Evolutionary conservation across 495 filamentous ascomycete genomes (phyloP).

Genomic region (Tuber umbilicatum): DNA sequence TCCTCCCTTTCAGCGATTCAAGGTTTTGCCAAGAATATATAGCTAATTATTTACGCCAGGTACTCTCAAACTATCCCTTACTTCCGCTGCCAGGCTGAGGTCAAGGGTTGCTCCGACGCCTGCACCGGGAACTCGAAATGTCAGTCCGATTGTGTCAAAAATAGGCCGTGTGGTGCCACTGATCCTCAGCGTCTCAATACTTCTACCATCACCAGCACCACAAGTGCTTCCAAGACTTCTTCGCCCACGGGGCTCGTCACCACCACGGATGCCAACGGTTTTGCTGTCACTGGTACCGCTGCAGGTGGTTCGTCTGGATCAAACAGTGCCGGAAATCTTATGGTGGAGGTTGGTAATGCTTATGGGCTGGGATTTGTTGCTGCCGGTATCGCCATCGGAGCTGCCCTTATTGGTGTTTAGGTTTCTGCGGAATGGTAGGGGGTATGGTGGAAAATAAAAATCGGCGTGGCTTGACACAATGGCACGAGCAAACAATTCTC

Average conservation of each 20-base stretch:
- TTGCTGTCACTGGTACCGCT: slow-evolving; percentile 42
- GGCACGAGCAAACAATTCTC: slow-evolving; percentile 15
- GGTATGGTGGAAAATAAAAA: slow-evolving; percentile 15
- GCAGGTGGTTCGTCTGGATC: slow-evolving; percentile 21
- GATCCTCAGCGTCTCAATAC: slow-evolving; percentile 52
- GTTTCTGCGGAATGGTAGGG: slow-evolving; percentile 7
- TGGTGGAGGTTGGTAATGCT: slow-evolving; percentile 26
- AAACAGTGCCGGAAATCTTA: slow-evolving; percentile 13
- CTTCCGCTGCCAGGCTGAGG: slow-evolving; percentile 56
- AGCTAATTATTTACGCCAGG: slow-evolving; percentile 37
- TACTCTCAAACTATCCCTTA: slow-evolving; percentile 69
- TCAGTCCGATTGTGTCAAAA: slow-evolving; percentile 50
- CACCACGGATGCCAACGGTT: slow-evolving; percentile 28
- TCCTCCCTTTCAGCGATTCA: neutral
- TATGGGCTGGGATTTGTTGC: slow-evolving; percentile 36
- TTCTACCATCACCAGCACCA: slow-evolving; percentile 46
- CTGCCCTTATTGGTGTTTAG: slow-evolving; percentile 33
- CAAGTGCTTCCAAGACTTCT: slow-evolving; percentile 41
- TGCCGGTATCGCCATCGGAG: slow-evolving; percentile 33
- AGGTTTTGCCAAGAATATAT: neutral
- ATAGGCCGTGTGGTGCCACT: slow-evolving; percentile 62
- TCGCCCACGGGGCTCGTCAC: slow-evolving; percentile 33
- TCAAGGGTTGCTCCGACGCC: slow-evolving; percentile 52
- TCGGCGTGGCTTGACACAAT: slow-evolving; percentile 14
- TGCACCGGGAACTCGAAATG: slow-evolving; percentile 52